Evolutionary conservation across 2,329 filamentous ascomycete species (phyloP), one percentile per base, ranked within the genome.

Genomic region (Neonectria faginata): DNA sequence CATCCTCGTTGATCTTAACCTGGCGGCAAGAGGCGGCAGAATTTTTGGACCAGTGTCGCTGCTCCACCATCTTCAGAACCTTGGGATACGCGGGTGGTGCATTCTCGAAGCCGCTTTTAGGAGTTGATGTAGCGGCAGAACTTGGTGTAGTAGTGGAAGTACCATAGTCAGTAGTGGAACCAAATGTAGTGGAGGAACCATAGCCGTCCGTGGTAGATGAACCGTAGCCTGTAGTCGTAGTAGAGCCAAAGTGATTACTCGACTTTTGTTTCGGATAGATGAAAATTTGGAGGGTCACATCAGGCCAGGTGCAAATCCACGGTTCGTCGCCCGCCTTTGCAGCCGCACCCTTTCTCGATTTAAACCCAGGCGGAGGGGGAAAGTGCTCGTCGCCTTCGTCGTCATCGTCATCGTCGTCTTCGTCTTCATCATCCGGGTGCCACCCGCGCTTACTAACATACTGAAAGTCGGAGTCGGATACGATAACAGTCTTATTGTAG

Each of bases 291-390:
- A 89, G 78, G 3, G 81, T 78, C 0, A 85, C 88, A 29, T 82
- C 79, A 2, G 85, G 84, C 86, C 87, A 89, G 2, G 79, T 84
- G 72, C 87, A 89, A 22, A 89, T 80, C 87, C 87, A 89, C 1
- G 84, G 83, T 62, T 78, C 84, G 51, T 88, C 85, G 11, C 86
- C 86, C 0, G 75, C 74, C 63, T 80, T 73, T 1, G 79, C 79
- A 11, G 75, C 74, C 3, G 20, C 51, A 29, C 22, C 70, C 6
- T 64, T 70, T 33, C 69, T 66, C 54, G 54, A 71, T 56, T 68
- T 70, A 18, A 67, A 73, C 6, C 64, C 71, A 14, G 70, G 58
- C 1, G 80, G 79, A 14, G 70, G 66, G 22, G 69, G 53, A 25
- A 60, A 64, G 14, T 47, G 31, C 8, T 54, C 36, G 45, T 63